These are phyloP conservation scores for Trichocladium uniseriatum DNA, from an alignment of 495 filamentous ascomycete species.

Conservation along the genomic window DNA sequence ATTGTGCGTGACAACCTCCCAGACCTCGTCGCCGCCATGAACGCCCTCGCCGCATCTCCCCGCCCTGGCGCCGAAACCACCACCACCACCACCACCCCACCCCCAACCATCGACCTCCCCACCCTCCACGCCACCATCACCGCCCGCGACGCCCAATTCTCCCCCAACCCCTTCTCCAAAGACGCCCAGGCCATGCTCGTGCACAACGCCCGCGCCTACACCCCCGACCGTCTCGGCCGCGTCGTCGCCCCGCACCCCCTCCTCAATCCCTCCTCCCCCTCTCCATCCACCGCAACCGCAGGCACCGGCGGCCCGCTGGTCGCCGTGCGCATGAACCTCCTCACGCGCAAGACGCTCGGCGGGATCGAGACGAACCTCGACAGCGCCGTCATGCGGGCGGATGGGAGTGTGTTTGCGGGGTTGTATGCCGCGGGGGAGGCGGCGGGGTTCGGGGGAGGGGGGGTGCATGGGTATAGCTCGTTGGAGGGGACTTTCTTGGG, in stretches of 20 bases:
- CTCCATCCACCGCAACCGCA: no score
- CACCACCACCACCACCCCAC: no score
- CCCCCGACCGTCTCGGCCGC: slow-evolving; percentile 34
- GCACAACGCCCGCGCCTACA: slow-evolving; percentile 41
- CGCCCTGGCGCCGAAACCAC: no score
- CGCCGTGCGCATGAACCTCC: slow-evolving; percentile 42
- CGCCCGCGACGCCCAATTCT: slow-evolving; percentile 39
- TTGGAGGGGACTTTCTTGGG: slow-evolving; percentile 42
- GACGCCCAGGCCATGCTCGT: slow-evolving; percentile 46
- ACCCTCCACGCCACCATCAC: slow-evolving; percentile 34
- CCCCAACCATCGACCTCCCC: no score
- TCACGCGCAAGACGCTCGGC: slow-evolving; percentile 45
- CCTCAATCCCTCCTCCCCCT: slow-evolving; percentile 32
- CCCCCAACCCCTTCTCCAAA: slow-evolving; percentile 41
- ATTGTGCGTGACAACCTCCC: slow-evolving; percentile 38
- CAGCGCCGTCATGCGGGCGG: slow-evolving; percentile 37
- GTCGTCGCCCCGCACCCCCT: slow-evolving; percentile 39
- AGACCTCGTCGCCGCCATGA: slow-evolving; percentile 41
- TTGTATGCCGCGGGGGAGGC: slow-evolving; percentile 46
- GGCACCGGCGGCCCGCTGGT: slow-evolving; percentile 41
- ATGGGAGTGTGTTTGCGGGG: slow-evolving; percentile 36
- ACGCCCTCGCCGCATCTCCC: slow-evolving; percentile 31
- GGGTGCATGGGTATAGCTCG: slow-evolving; percentile 43
- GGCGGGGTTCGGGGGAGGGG: slow-evolving; percentile 45
- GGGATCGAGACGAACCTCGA: slow-evolving; percentile 45